Evolutionary conservation across 2,329 filamentous ascomycete genomes (phyloP), one percentile per base, ranked within the genome.

Genomic region (Plectosphaerella cucumerina): DNA sequence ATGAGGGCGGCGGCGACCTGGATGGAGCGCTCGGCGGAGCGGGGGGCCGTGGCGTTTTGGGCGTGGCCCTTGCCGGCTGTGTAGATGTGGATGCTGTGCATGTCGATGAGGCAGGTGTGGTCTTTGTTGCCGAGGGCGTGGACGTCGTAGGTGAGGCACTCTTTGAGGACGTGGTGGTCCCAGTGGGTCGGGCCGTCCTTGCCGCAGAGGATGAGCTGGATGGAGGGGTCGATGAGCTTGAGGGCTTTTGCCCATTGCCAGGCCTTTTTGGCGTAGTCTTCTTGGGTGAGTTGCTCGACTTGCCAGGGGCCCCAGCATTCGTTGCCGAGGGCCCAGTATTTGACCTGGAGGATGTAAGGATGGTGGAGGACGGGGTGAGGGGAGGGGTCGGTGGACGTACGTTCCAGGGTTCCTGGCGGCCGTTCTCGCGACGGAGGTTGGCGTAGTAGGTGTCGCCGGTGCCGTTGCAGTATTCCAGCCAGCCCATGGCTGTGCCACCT

Each of bases 381-480:
- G 26, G 26, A 31, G 26, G 3, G 26, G 26, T 31, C 12, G n/a
- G n/a, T n/a, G n/a, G 26, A 31, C 26, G 2, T 31, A 31, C 67
- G 53, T 85, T 85, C 70, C 93, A 93, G 5, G 89, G 90, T 69
- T 90, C 81, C 50, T 85, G 77, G 31, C 81, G 84, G 11, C 89
- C 89, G 68, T 94, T 86, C 59, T 86, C 77, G 12, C 89, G 80
- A 31, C 90, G 83, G 47, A 92, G 74, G 63, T 93, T 92, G 55
- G 89, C 89, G 65, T 90, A 94, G 73, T 93, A 80, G 10, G 87
- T 92, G 67, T 92, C 80, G 50, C 78, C 75, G n/a, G 78, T 81
- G 3, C 84, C 85, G 70, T 94, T 94, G 74, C 90, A 94, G 73
- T 94, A 94, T 64, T 94, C 89, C 18, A 94, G 75, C 89, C 89